Evolutionary conservation across 306 rosid species (phyloP).

Genomic region (Macrotyloma uniflorum): DNA sequence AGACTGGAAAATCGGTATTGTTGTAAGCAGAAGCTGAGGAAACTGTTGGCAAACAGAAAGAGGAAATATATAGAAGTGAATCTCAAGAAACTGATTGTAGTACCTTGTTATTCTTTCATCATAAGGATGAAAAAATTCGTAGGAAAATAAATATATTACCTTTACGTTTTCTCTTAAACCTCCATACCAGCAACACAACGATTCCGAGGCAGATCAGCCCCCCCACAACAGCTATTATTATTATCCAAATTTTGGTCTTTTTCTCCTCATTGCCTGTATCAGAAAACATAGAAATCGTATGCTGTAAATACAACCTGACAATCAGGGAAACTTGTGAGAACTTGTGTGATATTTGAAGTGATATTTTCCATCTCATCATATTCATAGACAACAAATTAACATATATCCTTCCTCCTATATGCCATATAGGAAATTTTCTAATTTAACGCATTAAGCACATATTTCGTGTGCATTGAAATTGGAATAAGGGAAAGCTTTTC

Average conservation of each 20-base stretch:
- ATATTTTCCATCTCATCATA: neutral
- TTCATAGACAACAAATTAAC: neutral
- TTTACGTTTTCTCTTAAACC: constrained; percentile 53
- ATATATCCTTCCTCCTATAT: neutral
- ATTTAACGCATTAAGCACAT: neutral
- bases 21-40: constrained; percentile 42
- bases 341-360: neutral
- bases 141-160: constrained; percentile 43
- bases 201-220: constrained; percentile 48
- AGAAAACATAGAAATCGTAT: constrained; percentile 30
- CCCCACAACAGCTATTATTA: constrained; percentile 37
- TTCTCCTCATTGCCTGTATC: constrained; percentile 43
- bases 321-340: constrained; percentile 20
- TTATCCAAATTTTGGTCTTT: constrained; percentile 42
- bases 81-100: neutral
- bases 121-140: neutral
- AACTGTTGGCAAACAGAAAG: constrained; percentile 38
- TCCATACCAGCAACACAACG: constrained; percentile 50
- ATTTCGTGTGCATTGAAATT: neutral
- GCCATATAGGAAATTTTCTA: neutral
- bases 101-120: neutral
- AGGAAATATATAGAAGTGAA: neutral
- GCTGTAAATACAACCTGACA: constrained; percentile 8
- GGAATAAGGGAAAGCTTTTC: neutral
- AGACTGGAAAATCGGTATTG: constrained; percentile 20